phyloP scores from a whole-genome alignment of 108 stramenopile genomes.

The Nitzschia sp. region DNA sequence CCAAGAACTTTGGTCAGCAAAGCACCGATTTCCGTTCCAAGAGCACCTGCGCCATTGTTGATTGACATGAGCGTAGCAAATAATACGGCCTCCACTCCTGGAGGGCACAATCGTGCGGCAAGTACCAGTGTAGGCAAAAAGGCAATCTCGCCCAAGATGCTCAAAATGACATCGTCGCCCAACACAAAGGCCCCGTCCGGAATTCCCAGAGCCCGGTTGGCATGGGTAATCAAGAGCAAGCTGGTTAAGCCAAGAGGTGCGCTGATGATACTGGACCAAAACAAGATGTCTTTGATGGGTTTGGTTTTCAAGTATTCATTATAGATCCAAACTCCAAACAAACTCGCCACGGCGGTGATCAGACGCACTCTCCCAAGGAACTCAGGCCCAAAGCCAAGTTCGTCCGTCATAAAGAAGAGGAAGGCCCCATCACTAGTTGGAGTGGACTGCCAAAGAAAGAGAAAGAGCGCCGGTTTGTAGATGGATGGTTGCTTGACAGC shows the following conservation, averaged over 20 bases:
- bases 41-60: constrained; percentile 87
- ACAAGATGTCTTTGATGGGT: constrained; percentile 81
- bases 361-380: constrained; percentile 90
- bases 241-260: constrained; percentile 78
- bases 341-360: constrained; percentile 77
- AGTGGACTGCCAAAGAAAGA: constrained; percentile 96
- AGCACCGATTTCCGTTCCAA: constrained; percentile 92
- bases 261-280: constrained; percentile 80
- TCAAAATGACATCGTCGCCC: constrained; percentile 89
- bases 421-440: constrained; percentile 92
- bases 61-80: constrained; percentile 93
- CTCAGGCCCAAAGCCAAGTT: constrained; percentile 91
- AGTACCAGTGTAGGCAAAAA: constrained; percentile 95
- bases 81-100: constrained; percentile 92
- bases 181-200: constrained; percentile 92
- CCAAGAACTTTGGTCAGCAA: constrained; percentile 81
- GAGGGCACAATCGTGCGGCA: constrained; percentile 91
- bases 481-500: constrained; percentile 82
- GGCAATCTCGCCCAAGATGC: constrained; percentile 90
- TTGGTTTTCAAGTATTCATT: constrained; percentile 44
- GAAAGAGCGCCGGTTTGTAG: constrained; percentile 89
- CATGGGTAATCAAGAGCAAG: constrained; percentile 84
- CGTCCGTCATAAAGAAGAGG: constrained; percentile 92
- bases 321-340: constrained; percentile 90
- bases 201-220: constrained; percentile 85